Evolutionary conservation across 140 eudicot species (phyloP).

Genomic region (Senecio squalidus): DNA sequence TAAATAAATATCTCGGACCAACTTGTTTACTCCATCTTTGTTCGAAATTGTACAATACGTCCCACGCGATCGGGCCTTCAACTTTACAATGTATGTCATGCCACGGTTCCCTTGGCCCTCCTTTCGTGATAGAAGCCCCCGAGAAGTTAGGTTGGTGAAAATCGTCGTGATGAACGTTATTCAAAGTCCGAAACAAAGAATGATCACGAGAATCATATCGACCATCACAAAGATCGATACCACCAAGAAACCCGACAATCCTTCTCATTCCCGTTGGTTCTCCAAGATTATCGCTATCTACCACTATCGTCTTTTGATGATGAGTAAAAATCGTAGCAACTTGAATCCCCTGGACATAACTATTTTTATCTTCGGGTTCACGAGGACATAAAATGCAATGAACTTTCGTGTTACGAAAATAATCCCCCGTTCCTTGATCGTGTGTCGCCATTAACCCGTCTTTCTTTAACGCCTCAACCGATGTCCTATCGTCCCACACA

Average conservation of each 20-base stretch:
- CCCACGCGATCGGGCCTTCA: neutral
- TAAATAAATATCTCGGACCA: neutral
- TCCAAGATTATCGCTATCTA: too few relatives aligned
- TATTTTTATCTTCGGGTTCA: neutral
- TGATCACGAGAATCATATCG: neutral
- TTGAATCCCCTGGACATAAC: neutral
- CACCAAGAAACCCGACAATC: neutral
- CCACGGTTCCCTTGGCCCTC: conserved; percentile 1
- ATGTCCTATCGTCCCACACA: neutral
- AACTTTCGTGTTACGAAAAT: neutral
- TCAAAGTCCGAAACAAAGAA: neutral
- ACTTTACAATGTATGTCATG: neutral
- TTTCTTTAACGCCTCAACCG: neutral
- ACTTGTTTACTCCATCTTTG: neutral
- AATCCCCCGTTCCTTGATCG: neutral
- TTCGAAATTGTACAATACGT: neutral
- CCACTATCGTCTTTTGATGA: neutral
- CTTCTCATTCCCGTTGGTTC: too few relatives aligned
- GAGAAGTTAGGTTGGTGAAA: neutral
- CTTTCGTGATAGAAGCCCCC: neutral
- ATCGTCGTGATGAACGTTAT: neutral
- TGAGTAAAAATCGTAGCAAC: neutral
- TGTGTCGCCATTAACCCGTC: neutral
- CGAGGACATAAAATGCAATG: neutral
- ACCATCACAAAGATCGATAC: neutral